Evolutionary conservation across 2,329 filamentous ascomycete genomes (phyloP).

Genomic region (Colletotrichum sp.): DNA sequence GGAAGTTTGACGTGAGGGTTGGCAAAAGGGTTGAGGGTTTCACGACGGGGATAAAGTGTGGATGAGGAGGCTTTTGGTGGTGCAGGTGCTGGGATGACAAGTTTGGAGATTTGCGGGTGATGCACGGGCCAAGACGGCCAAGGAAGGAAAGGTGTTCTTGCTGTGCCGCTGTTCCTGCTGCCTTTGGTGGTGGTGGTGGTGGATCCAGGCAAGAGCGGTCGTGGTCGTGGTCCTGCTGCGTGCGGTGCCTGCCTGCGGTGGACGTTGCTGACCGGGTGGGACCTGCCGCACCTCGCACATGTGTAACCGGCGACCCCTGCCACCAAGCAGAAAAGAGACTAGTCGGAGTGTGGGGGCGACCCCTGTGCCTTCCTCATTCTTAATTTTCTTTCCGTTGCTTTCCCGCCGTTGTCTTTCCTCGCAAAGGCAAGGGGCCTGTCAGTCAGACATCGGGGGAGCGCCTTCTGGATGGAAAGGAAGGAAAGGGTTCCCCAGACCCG

Average conservation of each 20-base stretch:
- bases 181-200: neutral
- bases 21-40: slow-evolving; percentile 4
- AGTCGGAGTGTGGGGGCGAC: neutral
- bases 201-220: neutral
- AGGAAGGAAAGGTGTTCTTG: neutral
- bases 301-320: slow-evolving; percentile 6
- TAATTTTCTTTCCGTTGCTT: neutral
- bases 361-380: slow-evolving; percentile 6
- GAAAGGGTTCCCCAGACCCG: neutral
- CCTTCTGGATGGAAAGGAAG: neutral
- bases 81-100: slow-evolving; percentile 4
- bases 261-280: neutral
- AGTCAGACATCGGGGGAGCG: neutral
- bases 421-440: neutral
- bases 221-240: neutral
- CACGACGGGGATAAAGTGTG: slow-evolving; percentile 10
- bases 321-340: neutral
- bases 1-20: slow-evolving; percentile 1
- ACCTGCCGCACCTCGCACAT: neutral
- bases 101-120: slow-evolving; percentile 17
- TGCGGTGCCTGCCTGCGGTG: neutral
- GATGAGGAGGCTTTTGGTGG: neutral
- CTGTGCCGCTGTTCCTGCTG: too few relatives aligned
- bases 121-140: slow-evolving; percentile 6
- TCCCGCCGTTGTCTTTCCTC: neutral